A percentile compares a stretch with the other conserved stretches of the same genome.
These are phyloP conservation scores for Hirschioporus abietinus DNA, from an alignment of 768 basidiomycete species.

Conservation along the genomic window DNA sequence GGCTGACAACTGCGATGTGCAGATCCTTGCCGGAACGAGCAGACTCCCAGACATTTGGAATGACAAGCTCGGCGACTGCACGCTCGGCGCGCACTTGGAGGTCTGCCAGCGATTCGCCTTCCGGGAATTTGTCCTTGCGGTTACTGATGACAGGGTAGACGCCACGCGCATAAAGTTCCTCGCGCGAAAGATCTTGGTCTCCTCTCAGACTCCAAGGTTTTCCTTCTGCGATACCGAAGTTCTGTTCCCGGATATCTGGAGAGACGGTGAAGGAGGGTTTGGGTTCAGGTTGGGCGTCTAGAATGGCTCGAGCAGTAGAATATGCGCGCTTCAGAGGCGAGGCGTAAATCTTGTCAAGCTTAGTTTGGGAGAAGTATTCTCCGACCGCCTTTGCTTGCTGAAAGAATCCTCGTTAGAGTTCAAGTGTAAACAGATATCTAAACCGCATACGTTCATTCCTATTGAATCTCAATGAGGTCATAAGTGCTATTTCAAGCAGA, in stretches of 20 bases:
- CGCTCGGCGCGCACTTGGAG: constrained; percentile 48
- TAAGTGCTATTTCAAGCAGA: constrained; percentile 9
- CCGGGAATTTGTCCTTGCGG: constrained; percentile 53
- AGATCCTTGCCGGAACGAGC: constrained; percentile 33
- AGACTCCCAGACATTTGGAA: constrained; percentile 48
- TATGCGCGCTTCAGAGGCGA: constrained; percentile 63
- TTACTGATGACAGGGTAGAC: constrained; percentile 45
- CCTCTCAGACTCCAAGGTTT: constrained; percentile 33
- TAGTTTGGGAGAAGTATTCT: constrained; percentile 39
- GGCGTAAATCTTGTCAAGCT: constrained; percentile 53
- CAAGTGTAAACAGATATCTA: not conserved
- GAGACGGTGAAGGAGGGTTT: constrained; percentile 44
- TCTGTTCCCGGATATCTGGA: constrained; percentile 56
- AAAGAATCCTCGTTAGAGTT: not conserved
- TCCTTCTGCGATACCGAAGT: constrained; percentile 70
- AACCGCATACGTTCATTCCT: constrained; percentile 29
- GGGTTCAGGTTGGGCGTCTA: constrained; percentile 39
- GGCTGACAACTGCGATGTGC: constrained; percentile 68
- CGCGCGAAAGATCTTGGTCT: constrained; percentile 24
- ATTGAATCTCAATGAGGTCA: not conserved
- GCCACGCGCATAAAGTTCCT: constrained; percentile 46
- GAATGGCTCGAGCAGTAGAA: constrained; percentile 55
- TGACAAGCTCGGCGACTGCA: constrained; percentile 44
- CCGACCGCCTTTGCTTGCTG: constrained; percentile 66
- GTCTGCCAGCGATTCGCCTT: constrained; percentile 68